Base-by-base conservation (phyloP, 225 moss, liverwort and hornwort species). In the Asterella californica region DNA sequence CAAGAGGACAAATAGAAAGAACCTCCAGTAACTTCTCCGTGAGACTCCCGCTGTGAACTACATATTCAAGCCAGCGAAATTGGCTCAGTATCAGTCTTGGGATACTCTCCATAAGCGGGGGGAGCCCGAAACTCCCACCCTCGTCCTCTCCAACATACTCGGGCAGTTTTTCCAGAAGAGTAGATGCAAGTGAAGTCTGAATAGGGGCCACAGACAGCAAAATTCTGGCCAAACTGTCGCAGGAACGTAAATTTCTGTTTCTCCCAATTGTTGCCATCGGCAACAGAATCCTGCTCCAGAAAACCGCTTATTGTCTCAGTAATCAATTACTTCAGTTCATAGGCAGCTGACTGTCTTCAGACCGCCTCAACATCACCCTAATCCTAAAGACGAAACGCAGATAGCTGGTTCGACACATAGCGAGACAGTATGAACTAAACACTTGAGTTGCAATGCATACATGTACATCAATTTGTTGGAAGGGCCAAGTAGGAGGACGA, bases 21-120 rank as follows among this genome's bases (percentile, higher is more conserved):
- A 95, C 83, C 86, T 92, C 91, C 53, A 95, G 85, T 55, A 95
- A 82, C 79, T 95, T 95, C 76, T 91, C 90, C 14, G 90, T 91
- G 27, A 95, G 87, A 76, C 82, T 90, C 72, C 85, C 87, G 83
- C 94, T 93, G 78, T 95, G 90, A 47, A 95, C 89, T 55, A 95
- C 87, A 46, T 90, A 92, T 75, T 91, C 91, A 49, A 93, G 94
- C 92, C 92, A 95, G 66, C 91, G 91, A 79, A 95, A 95, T 86
- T 95, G 94, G 86, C 91, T 93, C 78, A 94, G 84, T 50, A 94
- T 91, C 80, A 94, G 92, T 81, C 94, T 90, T 61, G 94, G 91
- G 76, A 92, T 90, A 77, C 90, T 93, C 74, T 95, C 94, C 87
- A 93, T 88, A 54, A 95, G 88, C 73, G 91, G 84, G 69, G 91